Conservation (phyloP, 768 basidiomycete species). For the Boletus vinaceobasis region DNA sequence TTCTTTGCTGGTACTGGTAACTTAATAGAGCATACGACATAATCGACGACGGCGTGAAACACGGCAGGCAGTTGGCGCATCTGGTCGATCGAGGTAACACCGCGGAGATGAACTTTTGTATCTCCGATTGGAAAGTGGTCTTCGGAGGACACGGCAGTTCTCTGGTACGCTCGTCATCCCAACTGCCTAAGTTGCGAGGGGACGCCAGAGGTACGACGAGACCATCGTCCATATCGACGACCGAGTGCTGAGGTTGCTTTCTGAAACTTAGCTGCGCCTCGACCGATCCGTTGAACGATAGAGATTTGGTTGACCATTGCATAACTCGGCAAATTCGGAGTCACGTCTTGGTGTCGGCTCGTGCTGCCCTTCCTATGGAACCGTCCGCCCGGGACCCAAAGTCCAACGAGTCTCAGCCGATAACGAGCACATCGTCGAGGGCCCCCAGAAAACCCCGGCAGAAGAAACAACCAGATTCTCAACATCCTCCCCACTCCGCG, state of each 20-base stretch:
- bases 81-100: not conserved
- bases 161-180: constrained; percentile 15
- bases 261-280: constrained; percentile 2
- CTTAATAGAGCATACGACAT: constrained; percentile 1
- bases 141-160: constrained; percentile 30
- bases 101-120: constrained; percentile 21
- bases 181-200: constrained; percentile 10
- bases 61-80: not conserved
- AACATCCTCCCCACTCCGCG: constrained; percentile 15
- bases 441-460: constrained; percentile 54
- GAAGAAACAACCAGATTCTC: constrained; percentile 41
- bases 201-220: constrained; percentile 20
- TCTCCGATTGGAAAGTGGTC: constrained; percentile 24
- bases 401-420: constrained; percentile 41
- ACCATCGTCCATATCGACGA: constrained; percentile 3
- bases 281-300: constrained; percentile 8
- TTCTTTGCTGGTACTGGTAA: not conserved
- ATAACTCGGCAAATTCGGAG: constrained; percentile 34
- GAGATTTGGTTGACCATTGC: constrained; percentile 10
- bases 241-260: constrained; percentile 10
- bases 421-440: constrained; percentile 33
- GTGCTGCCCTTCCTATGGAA: constrained; percentile 38
- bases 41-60: not conserved
- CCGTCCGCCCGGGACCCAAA: constrained; percentile 48
- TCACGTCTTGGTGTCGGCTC: constrained; percentile 23